Base-by-base conservation (phyloP, 768 basidiomycete genomes). In the Coprinopsis sp. region DNA sequence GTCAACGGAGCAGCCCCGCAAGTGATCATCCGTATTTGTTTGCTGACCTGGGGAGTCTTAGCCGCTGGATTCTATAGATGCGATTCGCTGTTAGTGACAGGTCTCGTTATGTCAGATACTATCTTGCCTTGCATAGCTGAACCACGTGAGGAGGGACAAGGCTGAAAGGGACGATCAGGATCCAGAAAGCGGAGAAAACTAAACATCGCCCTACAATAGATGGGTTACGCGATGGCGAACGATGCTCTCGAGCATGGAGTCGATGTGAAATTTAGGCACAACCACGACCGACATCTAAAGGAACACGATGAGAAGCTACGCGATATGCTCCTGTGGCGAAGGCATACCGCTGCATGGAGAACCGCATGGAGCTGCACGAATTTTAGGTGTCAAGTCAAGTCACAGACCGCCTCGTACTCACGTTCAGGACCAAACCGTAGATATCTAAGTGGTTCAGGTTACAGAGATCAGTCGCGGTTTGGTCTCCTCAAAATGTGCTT, bases 371-470 rank as follows among this genome's bases (percentile, higher is more conserved):
- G 57, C 81, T 83, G 44, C 18, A 18, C 42, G n/a, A 27, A 31
- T 29, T 18, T 16, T 50, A 12, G 48, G 30, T 33, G 24, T 34
- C 22, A 33, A 41, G 16, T 42, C 12, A 27, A 4, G 36, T 24
- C 8, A 19, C 16, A 1, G n/a, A 18, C 4, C 27, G 22, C 29
- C 5, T 25, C 13, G 18, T 33, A 59, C 71, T 51, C 42, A 81
- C 76, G 59, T 76, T 79, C 47, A 82, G 73, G 16, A 82, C 72
- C 19, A 85, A 59, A 13, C 84, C 83, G 58, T 84, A 86, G 6
- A 84, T 83, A 55, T 86, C 83, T 72, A 36, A 19, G 23, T 23
- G 18, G 16, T 29, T 37, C 29, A 37, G 30, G 19, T 30, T 36
- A 12, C 7, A 22, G 43, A 28, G 2, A 38, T 28, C 7, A 24